Evolutionary conservation across 306 rosid species (phyloP).

Genomic region (Pyrus bretschneideri): DNA sequence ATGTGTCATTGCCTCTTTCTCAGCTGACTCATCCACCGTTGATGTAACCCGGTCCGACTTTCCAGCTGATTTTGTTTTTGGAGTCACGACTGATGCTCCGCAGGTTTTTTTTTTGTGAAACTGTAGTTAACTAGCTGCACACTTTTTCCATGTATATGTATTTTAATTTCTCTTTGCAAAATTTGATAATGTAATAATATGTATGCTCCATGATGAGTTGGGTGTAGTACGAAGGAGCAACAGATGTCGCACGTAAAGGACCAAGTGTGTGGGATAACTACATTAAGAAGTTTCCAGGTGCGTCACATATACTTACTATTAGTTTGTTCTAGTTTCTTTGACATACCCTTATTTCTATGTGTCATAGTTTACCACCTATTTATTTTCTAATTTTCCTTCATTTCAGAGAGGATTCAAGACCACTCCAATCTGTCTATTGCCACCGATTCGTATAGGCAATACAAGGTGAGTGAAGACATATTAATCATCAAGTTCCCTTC

Average conservation of each 20-base stretch:
- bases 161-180: no score
- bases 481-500: background rate
- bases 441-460: conserved; percentile 20
- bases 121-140: background rate
- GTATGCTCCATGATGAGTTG: background rate
- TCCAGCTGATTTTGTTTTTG: background rate
- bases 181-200: no score
- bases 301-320: background rate
- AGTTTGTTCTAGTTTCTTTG: background rate
- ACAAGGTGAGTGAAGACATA: conserved; percentile 15
- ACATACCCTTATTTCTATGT: background rate
- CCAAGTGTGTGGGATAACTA: background rate
- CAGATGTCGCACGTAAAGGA: background rate
- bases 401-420: background rate
- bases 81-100: background rate
- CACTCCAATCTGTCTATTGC: background rate
- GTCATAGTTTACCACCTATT: background rate
- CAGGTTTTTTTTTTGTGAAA: background rate
- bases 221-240: background rate
- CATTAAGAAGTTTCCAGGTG: background rate
- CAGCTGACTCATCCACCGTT: no score
- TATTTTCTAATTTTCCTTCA: background rate
- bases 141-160: background rate
- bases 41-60: background rate
- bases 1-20: no score